phyloP scores from a whole-genome alignment of 345 rosid species.

The Mercurialis annua region DNA sequence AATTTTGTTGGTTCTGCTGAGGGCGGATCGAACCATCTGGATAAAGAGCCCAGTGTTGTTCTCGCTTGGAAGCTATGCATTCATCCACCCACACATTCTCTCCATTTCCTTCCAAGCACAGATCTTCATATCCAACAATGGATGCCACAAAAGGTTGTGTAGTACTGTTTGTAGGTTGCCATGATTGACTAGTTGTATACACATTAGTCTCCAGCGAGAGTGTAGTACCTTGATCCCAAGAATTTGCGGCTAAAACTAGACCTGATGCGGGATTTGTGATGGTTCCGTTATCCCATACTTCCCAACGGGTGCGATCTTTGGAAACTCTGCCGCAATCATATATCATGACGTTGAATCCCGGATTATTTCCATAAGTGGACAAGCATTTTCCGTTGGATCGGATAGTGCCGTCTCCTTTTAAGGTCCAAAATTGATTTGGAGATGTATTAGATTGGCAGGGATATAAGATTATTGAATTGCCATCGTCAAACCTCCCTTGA shows the following conservation, averaged over 20 bases:
- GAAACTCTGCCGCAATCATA: neutral
- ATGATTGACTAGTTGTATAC: neutral
- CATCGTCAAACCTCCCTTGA: too few species aligned
- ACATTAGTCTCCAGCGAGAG: neutral
- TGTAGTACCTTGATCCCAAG: neutral
- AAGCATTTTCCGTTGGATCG: too few species aligned
- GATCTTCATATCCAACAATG: neutral
- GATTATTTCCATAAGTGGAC: too few species aligned
- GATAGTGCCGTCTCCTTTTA: too few species aligned
- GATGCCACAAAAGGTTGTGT: neutral
- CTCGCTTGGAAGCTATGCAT: neutral
- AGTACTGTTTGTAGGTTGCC: neutral
- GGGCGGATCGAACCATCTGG: neutral
- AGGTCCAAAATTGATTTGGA: too few species aligned
- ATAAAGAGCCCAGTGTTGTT: conserved; percentile 2
- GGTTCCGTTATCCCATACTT: neutral
- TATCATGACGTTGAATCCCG: neutral
- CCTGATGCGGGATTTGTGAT: neutral
- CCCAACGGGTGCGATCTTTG: neutral
- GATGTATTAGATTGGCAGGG: too few species aligned
- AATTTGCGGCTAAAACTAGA: neutral
- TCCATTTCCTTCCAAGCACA: neutral
- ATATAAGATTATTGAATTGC: too few species aligned
- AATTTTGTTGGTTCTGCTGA: neutral
- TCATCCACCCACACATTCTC: neutral